Conservation (phyloP, 257 asterid genomes). For the Solanum piurae region DNA sequence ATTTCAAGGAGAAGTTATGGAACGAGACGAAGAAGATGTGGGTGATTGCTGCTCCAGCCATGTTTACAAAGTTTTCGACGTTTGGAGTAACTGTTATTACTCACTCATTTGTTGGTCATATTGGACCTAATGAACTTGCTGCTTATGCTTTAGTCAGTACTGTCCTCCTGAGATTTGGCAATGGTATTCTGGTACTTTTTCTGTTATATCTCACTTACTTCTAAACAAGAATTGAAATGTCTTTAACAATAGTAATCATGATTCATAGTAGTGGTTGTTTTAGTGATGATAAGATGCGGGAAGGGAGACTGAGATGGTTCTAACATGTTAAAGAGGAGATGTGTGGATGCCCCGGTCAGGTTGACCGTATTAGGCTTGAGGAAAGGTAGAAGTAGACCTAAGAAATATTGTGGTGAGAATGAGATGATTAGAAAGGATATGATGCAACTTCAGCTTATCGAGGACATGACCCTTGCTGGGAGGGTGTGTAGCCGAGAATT, state of each 20-base stretch:
- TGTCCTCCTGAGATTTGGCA: conserved; percentile 33
- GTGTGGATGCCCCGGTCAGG: background rate
- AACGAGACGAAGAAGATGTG: conserved; percentile 34
- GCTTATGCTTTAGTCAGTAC: conserved; percentile 44
- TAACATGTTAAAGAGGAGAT: background rate
- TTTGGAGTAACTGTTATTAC: conserved; percentile 34
- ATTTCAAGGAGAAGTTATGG: conserved; percentile 12
- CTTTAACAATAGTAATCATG: background rate
- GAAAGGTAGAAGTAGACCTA: background rate
- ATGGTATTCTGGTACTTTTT: conserved; percentile 29
- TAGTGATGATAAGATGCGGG: background rate
- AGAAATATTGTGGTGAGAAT: background rate
- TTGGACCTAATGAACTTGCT: conserved; percentile 36
- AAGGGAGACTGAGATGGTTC: background rate
- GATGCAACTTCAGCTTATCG: background rate
- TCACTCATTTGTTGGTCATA: conserved; percentile 44
- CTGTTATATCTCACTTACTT: background rate
- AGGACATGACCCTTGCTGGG: background rate
- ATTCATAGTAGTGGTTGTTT: background rate
- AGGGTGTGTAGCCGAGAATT: background rate
- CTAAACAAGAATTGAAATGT: background rate
- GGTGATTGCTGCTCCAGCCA: conserved; percentile 43
- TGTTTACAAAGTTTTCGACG: conserved; percentile 32
- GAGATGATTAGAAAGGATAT: background rate
- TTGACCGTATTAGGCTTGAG: background rate